Evolutionary conservation across 2,329 filamentous ascomycete genomes (phyloP), one percentile per base, ranked within the genome.

Genomic region (Penicillium frequentans): DNA sequence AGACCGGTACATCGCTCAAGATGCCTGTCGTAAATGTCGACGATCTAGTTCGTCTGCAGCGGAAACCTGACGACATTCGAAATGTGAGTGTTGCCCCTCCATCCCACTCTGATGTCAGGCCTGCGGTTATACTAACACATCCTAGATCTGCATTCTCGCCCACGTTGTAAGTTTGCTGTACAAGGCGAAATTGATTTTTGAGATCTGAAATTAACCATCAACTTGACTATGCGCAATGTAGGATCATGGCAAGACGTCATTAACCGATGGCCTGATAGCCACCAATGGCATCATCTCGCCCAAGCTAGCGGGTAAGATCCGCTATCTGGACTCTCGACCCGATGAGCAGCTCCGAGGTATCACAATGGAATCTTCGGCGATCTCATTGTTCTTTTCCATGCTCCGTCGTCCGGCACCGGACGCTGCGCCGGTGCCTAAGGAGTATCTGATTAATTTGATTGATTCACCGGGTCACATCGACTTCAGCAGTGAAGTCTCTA

Each of bases 281-380:
- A 98, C 95, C 64, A 99, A 99, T 84, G 95, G 95, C 79, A 98
- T 99, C 79, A 99, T 99, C 71, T 98, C 95, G 29, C 91, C 93
- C 55, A 98, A 98, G 74, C 83, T 98, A 70, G 95, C 95, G 55
- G 95, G 95, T 74, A 98, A 98, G 82, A 96, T 99, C 76, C 89
- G 95, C 64, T 99, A 98, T 71, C 86, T 99, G 57, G 95, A 99
- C 78, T 98, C 95, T 23, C 84, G 95, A 44, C 93, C 93, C 1
- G 95, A 99, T 76, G 95, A 99, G 75, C 95, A 99, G 77, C 84
- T 90, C 16, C 89, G 95, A 63, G 95, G 95, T 55, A 99, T 99
- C 71, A 99, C 95, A n/a, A 99, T 99, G 95, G 95, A 99, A 75
- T 98, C 95, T 0, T 98, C 93, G 6, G 95, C 95, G 60, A 99